These are phyloP conservation scores for Leccinum disarticulatum DNA, from an alignment of 768 basidiomycete species.

Conservation along the genomic window DNA sequence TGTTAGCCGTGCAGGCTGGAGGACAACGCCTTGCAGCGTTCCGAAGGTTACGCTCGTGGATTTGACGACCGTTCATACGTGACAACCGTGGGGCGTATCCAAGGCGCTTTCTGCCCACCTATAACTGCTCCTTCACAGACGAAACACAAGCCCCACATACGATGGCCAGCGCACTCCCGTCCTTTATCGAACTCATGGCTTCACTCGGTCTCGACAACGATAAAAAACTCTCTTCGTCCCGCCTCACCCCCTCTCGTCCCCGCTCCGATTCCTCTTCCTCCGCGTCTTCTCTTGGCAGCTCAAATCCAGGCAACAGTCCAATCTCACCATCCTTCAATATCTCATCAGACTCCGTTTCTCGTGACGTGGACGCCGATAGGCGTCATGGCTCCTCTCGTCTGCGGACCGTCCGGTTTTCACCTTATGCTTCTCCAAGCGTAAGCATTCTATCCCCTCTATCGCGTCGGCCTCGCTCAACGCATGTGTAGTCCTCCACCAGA, in stretches of 20 bases:
- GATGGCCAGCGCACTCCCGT: constrained; percentile 68
- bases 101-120: constrained; percentile 25
- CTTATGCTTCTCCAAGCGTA: constrained; percentile 31
- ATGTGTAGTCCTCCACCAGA: constrained; percentile 39
- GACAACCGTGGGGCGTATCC: constrained; percentile 41
- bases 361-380: constrained; percentile 32
- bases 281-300: constrained; percentile 42
- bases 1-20: constrained; percentile 33
- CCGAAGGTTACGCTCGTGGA: constrained; percentile 22
- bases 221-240: constrained; percentile 33
- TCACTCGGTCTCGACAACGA: constrained; percentile 70
- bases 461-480: not conserved
- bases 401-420: constrained; percentile 31
- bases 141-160: not conserved
- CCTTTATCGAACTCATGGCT: constrained; percentile 86
- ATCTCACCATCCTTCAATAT: constrained; percentile 39
- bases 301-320: constrained; percentile 32
- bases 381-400: constrained; percentile 29
- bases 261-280: constrained; percentile 48
- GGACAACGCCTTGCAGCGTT: constrained; percentile 22
- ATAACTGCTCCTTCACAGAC: constrained; percentile 26
- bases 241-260: constrained; percentile 25
- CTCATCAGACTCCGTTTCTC: constrained; percentile 23
- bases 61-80: constrained; percentile 34
- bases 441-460: constrained; percentile 1